Conservation (phyloP, 371 early-diverging fungal species). For the Syncephalastrum sp. region DNA sequence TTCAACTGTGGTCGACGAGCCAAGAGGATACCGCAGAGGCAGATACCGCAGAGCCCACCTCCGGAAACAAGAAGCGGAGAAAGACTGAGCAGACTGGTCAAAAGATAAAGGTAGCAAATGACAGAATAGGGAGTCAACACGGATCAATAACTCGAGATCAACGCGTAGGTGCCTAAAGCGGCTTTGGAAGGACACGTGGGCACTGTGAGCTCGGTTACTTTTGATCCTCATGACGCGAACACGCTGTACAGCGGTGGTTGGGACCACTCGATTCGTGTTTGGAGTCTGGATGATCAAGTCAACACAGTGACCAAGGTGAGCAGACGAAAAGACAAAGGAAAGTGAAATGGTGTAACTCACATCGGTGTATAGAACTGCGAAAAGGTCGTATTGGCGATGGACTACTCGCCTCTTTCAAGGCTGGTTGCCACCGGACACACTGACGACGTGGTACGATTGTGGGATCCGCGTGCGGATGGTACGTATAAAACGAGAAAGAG, state of each 20-base stretch:
- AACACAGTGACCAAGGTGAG: slow-evolving; percentile 75
- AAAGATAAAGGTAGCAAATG: slow-evolving; percentile 44
- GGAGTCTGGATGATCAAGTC: slow-evolving; percentile 81
- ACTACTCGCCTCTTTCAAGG: slow-evolving; percentile 63
- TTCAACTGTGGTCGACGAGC: slow-evolving; percentile 78
- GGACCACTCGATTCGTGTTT: slow-evolving; percentile 90
- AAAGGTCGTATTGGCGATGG: slow-evolving; percentile 75
- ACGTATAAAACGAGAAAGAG: slow-evolving; percentile 2
- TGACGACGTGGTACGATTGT: slow-evolving; percentile 77
- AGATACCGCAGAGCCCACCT: slow-evolving; percentile 50
- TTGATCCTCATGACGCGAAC: slow-evolving; percentile 52
- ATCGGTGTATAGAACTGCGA: slow-evolving; percentile 72
- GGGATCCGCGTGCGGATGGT: slow-evolving; percentile 86
- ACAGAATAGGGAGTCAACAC: background rate
- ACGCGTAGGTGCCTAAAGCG: slow-evolving; percentile 27
- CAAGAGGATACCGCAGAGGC: slow-evolving; percentile 51
- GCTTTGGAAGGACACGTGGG: slow-evolving; percentile 80
- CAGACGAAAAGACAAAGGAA: slow-evolving; percentile 66
- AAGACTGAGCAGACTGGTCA: slow-evolving; percentile 47
- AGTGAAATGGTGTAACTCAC: slow-evolving; percentile 42
- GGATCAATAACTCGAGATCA: background rate
- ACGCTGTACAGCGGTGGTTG: slow-evolving; percentile 84
- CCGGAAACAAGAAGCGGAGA: slow-evolving; percentile 39
- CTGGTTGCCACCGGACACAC: slow-evolving; percentile 89
- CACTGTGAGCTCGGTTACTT: slow-evolving; percentile 72